Conservation (phyloP, 1,139 yeast species). For the Taphrina betulina region DNA sequence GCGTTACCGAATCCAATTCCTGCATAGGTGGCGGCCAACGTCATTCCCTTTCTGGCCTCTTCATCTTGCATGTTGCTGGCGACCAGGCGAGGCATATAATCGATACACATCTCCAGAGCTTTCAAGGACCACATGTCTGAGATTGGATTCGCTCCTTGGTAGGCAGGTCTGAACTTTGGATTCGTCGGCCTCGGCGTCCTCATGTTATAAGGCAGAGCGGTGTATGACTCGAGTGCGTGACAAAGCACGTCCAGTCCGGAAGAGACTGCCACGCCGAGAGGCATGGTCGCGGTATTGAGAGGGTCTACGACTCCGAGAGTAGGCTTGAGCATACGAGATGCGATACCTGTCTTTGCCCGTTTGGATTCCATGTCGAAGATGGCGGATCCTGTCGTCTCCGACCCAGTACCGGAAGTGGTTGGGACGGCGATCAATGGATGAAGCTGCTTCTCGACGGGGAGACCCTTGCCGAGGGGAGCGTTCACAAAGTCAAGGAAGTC, state of each 20-base stretch:
- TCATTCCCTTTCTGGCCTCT: slow-evolving; percentile 48
- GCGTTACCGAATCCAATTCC: slow-evolving; percentile 50
- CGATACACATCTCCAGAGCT: slow-evolving; percentile 46
- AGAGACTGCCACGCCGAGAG: slow-evolving; percentile 48
- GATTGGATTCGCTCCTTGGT: slow-evolving; percentile 50
- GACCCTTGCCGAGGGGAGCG: slow-evolving; percentile 49
- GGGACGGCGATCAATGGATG: slow-evolving; percentile 51
- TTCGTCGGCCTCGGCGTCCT: slow-evolving; percentile 47
- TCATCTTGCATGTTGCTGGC: slow-evolving; percentile 44
- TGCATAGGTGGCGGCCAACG: slow-evolving; percentile 49
- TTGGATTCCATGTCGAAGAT: slow-evolving; percentile 44
- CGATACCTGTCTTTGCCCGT: slow-evolving; percentile 48
- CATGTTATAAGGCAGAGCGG: slow-evolving; percentile 48
- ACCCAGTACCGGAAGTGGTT: slow-evolving; percentile 51
- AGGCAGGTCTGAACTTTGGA: slow-evolving; percentile 48
- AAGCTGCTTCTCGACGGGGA: slow-evolving; percentile 44
- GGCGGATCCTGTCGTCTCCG: slow-evolving; percentile 39
- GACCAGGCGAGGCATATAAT: slow-evolving; percentile 47
- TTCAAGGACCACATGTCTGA: slow-evolving; percentile 48
- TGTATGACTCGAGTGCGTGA: slow-evolving; percentile 50
- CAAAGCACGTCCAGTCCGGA: slow-evolving; percentile 52
- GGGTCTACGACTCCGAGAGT: slow-evolving; percentile 49
- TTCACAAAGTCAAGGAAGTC: slow-evolving; percentile 48
- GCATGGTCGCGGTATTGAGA: slow-evolving; percentile 48
- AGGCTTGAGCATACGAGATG: slow-evolving; percentile 47